Percentiles rank a stretch among this genome's conserved stretches.
Evolutionary conservation across 1,284 basidiomycete genomes (phyloP).

Genomic region (Sporisorium graminicola): DNA sequence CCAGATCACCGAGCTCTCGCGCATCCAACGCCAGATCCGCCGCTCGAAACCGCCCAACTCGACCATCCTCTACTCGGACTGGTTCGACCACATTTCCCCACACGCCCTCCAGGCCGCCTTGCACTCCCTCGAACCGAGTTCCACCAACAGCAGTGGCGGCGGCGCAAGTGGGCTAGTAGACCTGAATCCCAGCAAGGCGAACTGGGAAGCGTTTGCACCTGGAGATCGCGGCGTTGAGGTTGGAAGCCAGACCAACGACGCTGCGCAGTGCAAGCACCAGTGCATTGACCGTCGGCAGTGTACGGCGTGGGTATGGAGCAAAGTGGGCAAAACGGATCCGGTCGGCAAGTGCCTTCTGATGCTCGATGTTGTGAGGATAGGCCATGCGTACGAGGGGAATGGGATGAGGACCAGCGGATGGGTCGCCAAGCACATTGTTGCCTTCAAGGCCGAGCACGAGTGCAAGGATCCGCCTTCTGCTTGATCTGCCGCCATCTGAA

Average conservation of each 20-base stretch:
- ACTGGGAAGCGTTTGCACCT: constrained; percentile 31
- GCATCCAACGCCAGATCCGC: constrained; percentile 19
- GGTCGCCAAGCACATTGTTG: constrained; percentile 14
- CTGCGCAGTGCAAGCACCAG: constrained; percentile 10
- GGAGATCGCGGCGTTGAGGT: constrained; percentile 14
- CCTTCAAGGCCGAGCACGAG: constrained; percentile 20
- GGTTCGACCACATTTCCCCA: constrained; percentile 25
- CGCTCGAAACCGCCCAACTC: background rate
- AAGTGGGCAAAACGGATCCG: constrained; percentile 8
- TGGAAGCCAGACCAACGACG: background rate
- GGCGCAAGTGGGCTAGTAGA: too few species aligned
- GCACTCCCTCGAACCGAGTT: background rate
- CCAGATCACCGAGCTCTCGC: constrained; percentile 6
- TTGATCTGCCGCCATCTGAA: background rate
- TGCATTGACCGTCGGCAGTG: constrained; percentile 21
- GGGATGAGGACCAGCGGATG: constrained; percentile 36
- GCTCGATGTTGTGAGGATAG: constrained; percentile 22
- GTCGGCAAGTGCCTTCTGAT: constrained; percentile 32
- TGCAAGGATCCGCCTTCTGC: constrained; percentile 27
- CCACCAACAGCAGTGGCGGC: background rate
- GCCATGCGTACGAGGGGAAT: constrained; percentile 22
- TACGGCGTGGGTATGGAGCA: constrained; percentile 41
- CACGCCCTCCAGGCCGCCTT: constrained; percentile 8
- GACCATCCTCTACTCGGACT: constrained; percentile 25
- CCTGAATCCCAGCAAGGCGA: constrained; percentile 12